Base-by-base conservation (phyloP, 768 basidiomycete genomes). In the Jaapia argillacea region DNA sequence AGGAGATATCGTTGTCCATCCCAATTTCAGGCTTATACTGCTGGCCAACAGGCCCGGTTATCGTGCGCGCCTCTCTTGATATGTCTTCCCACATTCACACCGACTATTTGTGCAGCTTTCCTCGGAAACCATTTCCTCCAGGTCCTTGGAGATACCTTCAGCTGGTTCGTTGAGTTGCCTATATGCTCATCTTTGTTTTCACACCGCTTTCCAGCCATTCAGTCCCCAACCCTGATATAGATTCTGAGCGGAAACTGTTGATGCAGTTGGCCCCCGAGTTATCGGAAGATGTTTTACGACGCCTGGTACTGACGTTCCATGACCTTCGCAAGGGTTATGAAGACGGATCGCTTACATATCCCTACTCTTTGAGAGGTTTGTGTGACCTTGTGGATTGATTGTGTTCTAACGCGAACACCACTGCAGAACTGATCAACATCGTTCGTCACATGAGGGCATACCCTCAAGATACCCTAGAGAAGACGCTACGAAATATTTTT, bases 101-200 rank as follows among this genome's bases (percentile, higher is more conserved):
- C 14, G 16, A 12, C 27, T 12, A 4, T 18, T n/a, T n/a, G n/a
- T 22, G 25, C 42, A 82, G 80, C 80, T 1, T 83, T 83, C 70
- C 64, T 83, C 20, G 79, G 79, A 1, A 83, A 83, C 48, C 79
- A 83, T 54, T 83, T 83, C 63, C 59, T 81, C 18, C 79, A 83
- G 51, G 80, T 83, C 12, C 67, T 81, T 2, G 80, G 80, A 2
- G 80, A 83, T 56, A 77, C 75, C 52, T 81, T 83, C 56, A 77
- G 77, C 48, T 66, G 61, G 54, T 56, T 24, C 18, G 18, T 42
- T 3, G 10, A 16, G 16, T 10, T 33, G 28, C 10, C 10, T 10
- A 33, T 16, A 16, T 33, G 28, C 28, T 10, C 28, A 33, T 33
- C 16, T 10, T 33, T 33, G 10, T 10, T 10, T 10, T 16, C 16